phyloP scores from a whole-genome alignment of 495 filamentous ascomycete genomes.

The Saxophila tyrrhenica region DNA sequence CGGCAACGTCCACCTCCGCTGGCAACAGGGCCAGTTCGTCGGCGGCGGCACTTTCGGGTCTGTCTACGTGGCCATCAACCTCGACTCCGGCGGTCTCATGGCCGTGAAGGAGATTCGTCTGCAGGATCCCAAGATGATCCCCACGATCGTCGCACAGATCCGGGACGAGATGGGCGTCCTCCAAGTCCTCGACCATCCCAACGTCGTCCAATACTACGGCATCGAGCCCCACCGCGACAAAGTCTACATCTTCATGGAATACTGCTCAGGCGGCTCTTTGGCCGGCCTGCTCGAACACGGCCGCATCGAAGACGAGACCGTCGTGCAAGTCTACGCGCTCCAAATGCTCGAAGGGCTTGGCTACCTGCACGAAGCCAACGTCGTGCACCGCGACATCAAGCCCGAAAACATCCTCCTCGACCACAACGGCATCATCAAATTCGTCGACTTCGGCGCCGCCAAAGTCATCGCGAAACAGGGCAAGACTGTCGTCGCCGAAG shows the following conservation, averaged over 20 bases:
- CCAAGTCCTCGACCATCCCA: conserved; percentile 89
- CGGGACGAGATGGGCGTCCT: conserved; percentile 94
- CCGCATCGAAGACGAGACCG: conserved; percentile 93
- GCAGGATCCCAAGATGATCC: conserved; percentile 92
- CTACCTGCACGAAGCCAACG: conserved; percentile 80
- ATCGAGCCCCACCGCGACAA: conserved; percentile 98
- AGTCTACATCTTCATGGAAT: conserved; percentile 99
- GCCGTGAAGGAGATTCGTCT: conserved; percentile 97
- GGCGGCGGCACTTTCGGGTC: conserved; percentile 95
- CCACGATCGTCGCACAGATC: conserved; percentile 84
- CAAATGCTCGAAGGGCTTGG: conserved; percentile 93
- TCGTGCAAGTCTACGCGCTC: conserved; percentile 93
- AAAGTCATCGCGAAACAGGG: conserved; percentile 95
- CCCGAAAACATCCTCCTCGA: conserved; percentile 95
- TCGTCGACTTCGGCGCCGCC: conserved; percentile 95
- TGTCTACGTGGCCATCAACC: conserved; percentile 91
- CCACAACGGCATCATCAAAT: conserved; percentile 96
- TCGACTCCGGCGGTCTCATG: conserved; percentile 93
- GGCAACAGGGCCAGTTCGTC: conserved; percentile 96
- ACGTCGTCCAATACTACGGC: conserved; percentile 93
- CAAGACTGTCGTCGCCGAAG: conserved; percentile 61
- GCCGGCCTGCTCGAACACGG: conserved; percentile 86
- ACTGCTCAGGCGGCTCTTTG: conserved; percentile 90
- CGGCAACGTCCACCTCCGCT: conserved; percentile 86
- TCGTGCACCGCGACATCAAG: conserved; percentile 96